Base-by-base conservation (phyloP, 768 basidiomycete genomes). In the Termitomyces sp. region DNA sequence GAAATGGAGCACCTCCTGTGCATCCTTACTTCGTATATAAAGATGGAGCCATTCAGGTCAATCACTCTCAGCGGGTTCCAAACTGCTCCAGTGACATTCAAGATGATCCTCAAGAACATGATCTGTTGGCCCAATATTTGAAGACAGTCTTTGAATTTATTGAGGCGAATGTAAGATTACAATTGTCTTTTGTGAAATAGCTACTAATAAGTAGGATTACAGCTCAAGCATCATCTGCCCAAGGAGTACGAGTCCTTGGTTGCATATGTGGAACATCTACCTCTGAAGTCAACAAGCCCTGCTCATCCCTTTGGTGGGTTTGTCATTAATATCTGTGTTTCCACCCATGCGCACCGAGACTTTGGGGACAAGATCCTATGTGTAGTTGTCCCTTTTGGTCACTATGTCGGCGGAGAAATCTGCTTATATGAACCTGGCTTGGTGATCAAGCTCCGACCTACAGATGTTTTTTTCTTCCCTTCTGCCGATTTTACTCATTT, bases 251-350 rank as follows among this genome's bases (percentile, higher is more conserved):
- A 67, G 13, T 42, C 62, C 24, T 56, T 74, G 11, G 53, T 55
- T 4, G 66, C 67, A 5, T 70, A 52, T 39, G 61, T 62, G 1
- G 63, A 69, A 4, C 40, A 42, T 18, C 67, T 66, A 2, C 73
- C 71, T 5, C 46, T 59, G 16, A 63, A 66, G 11, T 63, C 55
- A 4, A 48, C 60, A 1, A 63, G 66, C 2, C 66, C 67, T 3
- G 62, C 59, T 0, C 64, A 68, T 48, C 72, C 71, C 1, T 74
- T 73, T 32, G 59, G 59, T 11, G 70, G 73, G 0, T 70, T 72
- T 46, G 66, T 70, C 0, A 36, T 72, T 18, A 72, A 73, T 38
- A 35, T 72, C 36, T 67, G 69, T 40, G 65, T 70, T 0, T 44
- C 60, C 0, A 72, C 70, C 0, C 56, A 42, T 8, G 59, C 62